Percentiles rank a stretch among this genome's conserved stretches.
phyloP scores from a whole-genome alignment of 2,329 filamentous ascomycete genomes.

The Trichophyton mentagrophytes region DNA sequence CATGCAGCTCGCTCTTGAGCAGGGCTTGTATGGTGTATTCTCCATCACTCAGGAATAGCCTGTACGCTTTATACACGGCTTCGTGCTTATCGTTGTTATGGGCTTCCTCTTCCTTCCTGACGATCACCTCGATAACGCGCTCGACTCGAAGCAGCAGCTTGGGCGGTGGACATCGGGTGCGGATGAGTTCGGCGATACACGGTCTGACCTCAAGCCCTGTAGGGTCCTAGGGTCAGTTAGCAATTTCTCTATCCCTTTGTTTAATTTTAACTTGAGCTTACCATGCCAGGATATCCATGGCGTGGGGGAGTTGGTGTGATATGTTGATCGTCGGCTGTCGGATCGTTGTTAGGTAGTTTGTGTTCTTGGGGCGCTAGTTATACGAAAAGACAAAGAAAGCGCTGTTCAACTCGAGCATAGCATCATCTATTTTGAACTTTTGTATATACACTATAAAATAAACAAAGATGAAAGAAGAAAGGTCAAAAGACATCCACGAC shows the following conservation, averaged over 20 bases:
- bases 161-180: conserved; percentile 18
- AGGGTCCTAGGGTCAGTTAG: background rate
- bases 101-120: background rate
- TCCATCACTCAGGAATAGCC: conserved; percentile 18
- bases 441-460: background rate
- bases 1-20: conserved; percentile 13
- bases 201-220: conserved; percentile 11
- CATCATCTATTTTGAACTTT: background rate
- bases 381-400: no score
- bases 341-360: no score
- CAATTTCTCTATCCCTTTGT: background rate
- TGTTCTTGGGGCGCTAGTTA: no score
- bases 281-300: background rate
- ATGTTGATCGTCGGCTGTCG: no score
- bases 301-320: no score
- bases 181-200: conserved; percentile 21
- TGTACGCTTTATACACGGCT: conserved; percentile 8
- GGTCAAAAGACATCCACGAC: conserved; percentile 36
- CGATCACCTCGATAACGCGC: conserved; percentile 15
- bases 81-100: background rate
- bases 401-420: no score
- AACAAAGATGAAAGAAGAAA: background rate
- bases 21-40: conserved; percentile 21
- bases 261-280: background rate
- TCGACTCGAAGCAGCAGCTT: conserved; percentile 19